Percentiles rank a stretch among this genome's conserved stretches.
Conservation (phyloP, 2,329 filamentous ascomycete genomes). For the Sporothrix pseudoabietina region DNA sequence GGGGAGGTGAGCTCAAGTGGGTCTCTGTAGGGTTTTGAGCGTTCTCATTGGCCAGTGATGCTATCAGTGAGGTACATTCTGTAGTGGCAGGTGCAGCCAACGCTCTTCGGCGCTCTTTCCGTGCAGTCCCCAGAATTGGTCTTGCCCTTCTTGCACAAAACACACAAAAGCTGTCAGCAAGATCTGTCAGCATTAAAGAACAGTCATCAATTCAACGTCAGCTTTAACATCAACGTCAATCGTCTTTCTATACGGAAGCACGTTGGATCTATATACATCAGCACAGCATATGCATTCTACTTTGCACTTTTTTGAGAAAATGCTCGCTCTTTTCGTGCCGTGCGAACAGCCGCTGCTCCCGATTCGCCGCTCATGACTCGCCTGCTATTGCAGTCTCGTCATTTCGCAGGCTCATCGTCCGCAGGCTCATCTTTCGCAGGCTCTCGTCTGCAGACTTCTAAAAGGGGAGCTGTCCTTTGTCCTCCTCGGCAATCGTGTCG, state of each 20-base stretch:
- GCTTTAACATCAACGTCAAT: background rate
- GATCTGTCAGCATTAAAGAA: background rate
- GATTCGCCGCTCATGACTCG: background rate
- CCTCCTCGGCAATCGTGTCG: slow-evolving; percentile 12
- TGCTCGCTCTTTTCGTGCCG: background rate
- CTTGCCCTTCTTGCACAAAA: background rate
- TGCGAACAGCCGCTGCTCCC: background rate
- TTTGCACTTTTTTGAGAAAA: background rate
- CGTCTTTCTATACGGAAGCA: background rate
- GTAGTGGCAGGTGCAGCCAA: background rate
- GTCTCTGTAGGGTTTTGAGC: background rate
- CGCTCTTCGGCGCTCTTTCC: background rate
- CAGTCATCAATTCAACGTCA: slow-evolving; percentile 16
- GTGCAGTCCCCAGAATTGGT: background rate
- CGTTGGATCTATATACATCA: background rate
- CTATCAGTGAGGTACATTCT: background rate
- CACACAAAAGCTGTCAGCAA: background rate
- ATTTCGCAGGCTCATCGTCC: background rate
- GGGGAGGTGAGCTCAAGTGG: slow-evolving; percentile 5
- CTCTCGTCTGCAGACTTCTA: background rate
- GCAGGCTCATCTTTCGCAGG: background rate
- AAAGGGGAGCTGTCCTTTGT: slow-evolving; percentile 12
- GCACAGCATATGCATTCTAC: background rate
- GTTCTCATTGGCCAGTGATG: background rate
- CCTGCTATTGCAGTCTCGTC: background rate